Conservation (phyloP, 441 rosid genomes). For the Erodium chrysanthum region DNA sequence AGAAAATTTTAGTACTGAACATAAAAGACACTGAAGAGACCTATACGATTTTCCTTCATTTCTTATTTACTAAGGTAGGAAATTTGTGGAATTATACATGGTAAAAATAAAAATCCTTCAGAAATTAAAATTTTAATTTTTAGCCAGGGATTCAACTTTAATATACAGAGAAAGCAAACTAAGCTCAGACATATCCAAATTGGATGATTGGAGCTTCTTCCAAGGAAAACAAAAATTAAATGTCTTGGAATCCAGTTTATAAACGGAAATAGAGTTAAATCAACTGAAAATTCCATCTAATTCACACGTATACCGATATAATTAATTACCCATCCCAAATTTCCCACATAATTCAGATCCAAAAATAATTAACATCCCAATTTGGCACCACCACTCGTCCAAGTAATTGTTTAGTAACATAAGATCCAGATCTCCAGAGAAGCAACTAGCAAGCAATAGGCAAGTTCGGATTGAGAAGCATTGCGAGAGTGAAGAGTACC, state of each 20-base stretch:
- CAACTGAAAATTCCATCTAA: neutral
- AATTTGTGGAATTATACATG: neutral
- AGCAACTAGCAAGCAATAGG: neutral
- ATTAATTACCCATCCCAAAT: constrained; percentile 2
- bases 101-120: neutral
- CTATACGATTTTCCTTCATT: neutral
- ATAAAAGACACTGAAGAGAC: constrained; percentile 2
- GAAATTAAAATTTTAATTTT: neutral
- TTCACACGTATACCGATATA: neutral
- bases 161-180: neutral
- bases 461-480: neutral
- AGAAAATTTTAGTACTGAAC: neutral
- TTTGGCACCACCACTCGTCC: constrained; percentile 10
- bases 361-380: no score
- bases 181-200: neutral
- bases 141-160: neutral
- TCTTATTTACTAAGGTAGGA: neutral
- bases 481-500: constrained; percentile 37
- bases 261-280: neutral
- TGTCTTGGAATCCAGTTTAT: neutral
- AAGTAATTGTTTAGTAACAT: no score
- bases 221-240: neutral
- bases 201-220: neutral
- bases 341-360: constrained; percentile 26
- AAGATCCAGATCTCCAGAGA: constrained; percentile 40